A percentile compares a stretch with the other conserved stretches of the same genome.
These are phyloP conservation scores for Sarocladiaceae sp. DNA, from an alignment of 2,329 filamentous ascomycete species.

Conservation along the genomic window DNA sequence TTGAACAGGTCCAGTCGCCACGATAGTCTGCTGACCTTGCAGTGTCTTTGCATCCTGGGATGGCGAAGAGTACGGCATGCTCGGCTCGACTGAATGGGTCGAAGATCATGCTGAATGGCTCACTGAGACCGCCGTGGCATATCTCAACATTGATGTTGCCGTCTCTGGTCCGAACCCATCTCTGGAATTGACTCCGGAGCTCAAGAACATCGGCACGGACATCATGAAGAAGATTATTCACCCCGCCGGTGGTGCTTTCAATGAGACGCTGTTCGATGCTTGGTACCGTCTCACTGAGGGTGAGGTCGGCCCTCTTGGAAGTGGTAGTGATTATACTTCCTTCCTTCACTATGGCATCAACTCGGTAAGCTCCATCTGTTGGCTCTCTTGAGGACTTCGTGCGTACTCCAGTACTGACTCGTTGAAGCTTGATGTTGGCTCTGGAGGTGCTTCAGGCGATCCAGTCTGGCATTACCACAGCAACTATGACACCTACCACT, in stretches of 20 bases:
- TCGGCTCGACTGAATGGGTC: constrained; percentile 84
- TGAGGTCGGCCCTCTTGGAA: constrained; percentile 52
- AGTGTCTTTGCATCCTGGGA: constrained; percentile 67
- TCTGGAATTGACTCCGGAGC: constrained; percentile 59
- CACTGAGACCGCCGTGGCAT: constrained; percentile 56
- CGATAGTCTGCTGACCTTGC: neutral
- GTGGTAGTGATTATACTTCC: constrained; percentile 63
- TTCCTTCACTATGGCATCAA: constrained; percentile 53
- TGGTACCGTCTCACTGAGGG: constrained; percentile 31
- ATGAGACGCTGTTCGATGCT: constrained; percentile 34
- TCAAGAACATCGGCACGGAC: constrained; percentile 62
- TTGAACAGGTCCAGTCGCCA: neutral
- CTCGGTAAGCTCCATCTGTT: constrained; percentile 17
- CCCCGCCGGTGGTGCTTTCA: constrained; percentile 53
- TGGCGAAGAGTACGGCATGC: constrained; percentile 72
- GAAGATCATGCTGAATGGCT: constrained; percentile 80
- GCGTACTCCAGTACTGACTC: no score
- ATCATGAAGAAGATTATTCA: constrained; percentile 54
- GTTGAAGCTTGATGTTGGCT: constrained; percentile 59
- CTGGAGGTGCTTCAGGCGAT: constrained; percentile 36
- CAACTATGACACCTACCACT: constrained; percentile 80
- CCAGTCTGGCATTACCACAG: constrained; percentile 73
- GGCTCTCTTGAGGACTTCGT: no score
- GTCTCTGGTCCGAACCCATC: constrained; percentile 52
- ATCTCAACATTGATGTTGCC: constrained; percentile 73